Conservation (phyloP, 495 filamentous ascomycete genomes). For the Penicillium antarcticum region DNA sequence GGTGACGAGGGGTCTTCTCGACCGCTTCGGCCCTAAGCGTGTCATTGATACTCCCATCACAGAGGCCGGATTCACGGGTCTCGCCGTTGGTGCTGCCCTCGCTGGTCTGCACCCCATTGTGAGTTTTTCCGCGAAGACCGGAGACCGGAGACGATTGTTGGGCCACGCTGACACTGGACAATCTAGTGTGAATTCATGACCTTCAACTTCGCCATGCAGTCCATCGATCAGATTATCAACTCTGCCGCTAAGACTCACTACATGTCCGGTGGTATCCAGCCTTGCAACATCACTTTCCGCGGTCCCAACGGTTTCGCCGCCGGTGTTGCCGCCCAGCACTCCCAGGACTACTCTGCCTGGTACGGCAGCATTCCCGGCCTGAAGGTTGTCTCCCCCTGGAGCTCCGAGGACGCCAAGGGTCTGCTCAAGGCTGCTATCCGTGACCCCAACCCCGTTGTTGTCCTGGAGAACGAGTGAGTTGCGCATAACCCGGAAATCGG, state of each 20-base stretch:
- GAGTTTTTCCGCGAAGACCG: slow-evolving; percentile 36
- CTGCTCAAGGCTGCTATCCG: slow-evolving; percentile 96
- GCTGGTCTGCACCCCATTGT: slow-evolving; percentile 92
- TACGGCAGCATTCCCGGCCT: slow-evolving; percentile 96
- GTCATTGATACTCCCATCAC: slow-evolving; percentile 99
- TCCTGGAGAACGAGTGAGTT: slow-evolving; percentile 90
- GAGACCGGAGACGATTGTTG: not conserved
- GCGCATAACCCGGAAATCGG: not conserved
- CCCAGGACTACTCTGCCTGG: slow-evolving; percentile 97
- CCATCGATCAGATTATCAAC: slow-evolving; percentile 99
- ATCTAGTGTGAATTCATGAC: slow-evolving; percentile 98
- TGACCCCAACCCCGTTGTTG: slow-evolving; percentile 93
- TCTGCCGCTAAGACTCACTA: slow-evolving; percentile 98
- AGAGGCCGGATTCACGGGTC: slow-evolving; percentile 88
- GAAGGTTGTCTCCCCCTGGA: slow-evolving; percentile 95
- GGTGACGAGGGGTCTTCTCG: slow-evolving; percentile 93
- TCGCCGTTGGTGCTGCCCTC: slow-evolving; percentile 90
- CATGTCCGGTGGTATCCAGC: slow-evolving; percentile 99
- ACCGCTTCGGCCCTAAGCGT: slow-evolving; percentile 94
- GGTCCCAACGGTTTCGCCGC: slow-evolving; percentile 97
- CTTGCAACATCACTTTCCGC: slow-evolving; percentile 99
- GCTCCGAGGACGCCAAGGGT: slow-evolving; percentile 96
- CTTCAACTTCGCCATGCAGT: slow-evolving; percentile 99
- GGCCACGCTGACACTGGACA: not conserved
- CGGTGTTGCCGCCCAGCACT: slow-evolving; percentile 96